Percentiles rank a stretch among this genome's conserved stretches.
phyloP scores from a whole-genome alignment of 2,329 filamentous ascomycete genomes.

The Dactylellina parvicollis region DNA sequence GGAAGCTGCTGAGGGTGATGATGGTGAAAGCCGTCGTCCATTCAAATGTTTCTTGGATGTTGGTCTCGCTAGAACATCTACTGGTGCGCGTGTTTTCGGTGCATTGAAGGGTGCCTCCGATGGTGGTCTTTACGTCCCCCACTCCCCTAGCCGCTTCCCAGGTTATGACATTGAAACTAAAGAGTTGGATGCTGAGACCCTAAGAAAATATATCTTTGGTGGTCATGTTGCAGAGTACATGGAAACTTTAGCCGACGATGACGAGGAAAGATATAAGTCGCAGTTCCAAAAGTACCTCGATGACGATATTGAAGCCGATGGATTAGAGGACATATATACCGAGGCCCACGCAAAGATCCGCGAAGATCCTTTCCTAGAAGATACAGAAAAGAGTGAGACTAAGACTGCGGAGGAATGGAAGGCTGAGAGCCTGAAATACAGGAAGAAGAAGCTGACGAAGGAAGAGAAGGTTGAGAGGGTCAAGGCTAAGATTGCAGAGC shows the following conservation, averaged over 20 bases:
- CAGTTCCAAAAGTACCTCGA: constrained; percentile 99
- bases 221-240: constrained; percentile 99
- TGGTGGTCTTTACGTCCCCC: constrained; percentile 94
- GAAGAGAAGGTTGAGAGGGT: constrained; percentile 84
- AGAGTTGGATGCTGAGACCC: constrained; percentile 95
- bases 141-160: constrained; percentile 99
- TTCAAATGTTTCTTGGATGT: constrained; percentile 99
- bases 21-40: constrained; percentile 87
- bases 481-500: constrained; percentile 88
- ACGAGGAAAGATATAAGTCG: constrained; percentile 98
- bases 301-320: constrained; percentile 94
- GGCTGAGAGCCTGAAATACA: constrained; percentile 92
- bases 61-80: constrained; percentile 95
- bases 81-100: constrained; percentile 97
- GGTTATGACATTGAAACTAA: constrained; percentile 96
- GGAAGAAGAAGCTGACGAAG: constrained; percentile 78
- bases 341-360: constrained; percentile 97
- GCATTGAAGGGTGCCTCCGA: constrained; percentile 99
- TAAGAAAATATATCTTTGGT: constrained; percentile 99
- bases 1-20: constrained; percentile 89
- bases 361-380: constrained; percentile 97
- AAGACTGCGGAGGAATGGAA: constrained; percentile 99
- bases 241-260: constrained; percentile 98
- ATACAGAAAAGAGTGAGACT: constrained; percentile 76
- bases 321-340: constrained; percentile 93